Base-by-base conservation (phyloP, 1,284 basidiomycete species). In the Rhodotorula sp. region DNA sequence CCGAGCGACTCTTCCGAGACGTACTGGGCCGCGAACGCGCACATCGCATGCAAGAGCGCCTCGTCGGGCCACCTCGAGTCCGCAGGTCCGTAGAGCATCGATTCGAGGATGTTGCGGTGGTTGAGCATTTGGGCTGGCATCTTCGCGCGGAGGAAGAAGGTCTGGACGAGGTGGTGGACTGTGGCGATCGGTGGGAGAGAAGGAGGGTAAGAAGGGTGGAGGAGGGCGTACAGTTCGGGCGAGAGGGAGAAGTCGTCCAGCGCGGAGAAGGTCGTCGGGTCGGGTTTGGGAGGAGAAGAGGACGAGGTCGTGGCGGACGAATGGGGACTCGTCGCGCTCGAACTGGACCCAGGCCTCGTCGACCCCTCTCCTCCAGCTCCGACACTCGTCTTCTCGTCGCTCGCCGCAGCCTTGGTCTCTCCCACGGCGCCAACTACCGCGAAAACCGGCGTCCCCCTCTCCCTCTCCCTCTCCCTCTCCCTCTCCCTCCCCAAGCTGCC, bases 21-120 rank as follows among this genome's bases (percentile, higher is more conserved):
- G 52, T 48, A 63, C 44, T 59, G 37, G 7, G 59, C 54, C 15
- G 47, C 69, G 54, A 65, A 72, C 7, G 68, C 73, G 61, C 68
- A 70, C 44, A 75, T 68, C 28, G 73, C 65, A 37, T 75, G 73
- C n/a, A 72, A 44, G 46, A 75, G 52, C 31, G 66, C 71, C 44
- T 68, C 67, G 26, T 73, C 65, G 11, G 71, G 71, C 66, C 71
- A 75, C n/a, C 52, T 30, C 0, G 58, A 9, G 48, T 64, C 65
- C 24, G 57, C 59, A 4, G 72, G 72, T 1, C 63, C 52, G 28
- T 64, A 53, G 16, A 56, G 50, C 22, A 74, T 48, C 20, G 62
- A 26, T 1, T 52, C 46, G 51, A 75, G 47, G 30, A 75, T 50
- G n/a, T 60, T 54, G 22, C 54, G 46, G 44, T 62, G 61, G 52